Percentiles rank a stretch among this genome's conserved stretches.
Conservation (phyloP, 148 eudicot genomes). For the Chenopodium quinoa region DNA sequence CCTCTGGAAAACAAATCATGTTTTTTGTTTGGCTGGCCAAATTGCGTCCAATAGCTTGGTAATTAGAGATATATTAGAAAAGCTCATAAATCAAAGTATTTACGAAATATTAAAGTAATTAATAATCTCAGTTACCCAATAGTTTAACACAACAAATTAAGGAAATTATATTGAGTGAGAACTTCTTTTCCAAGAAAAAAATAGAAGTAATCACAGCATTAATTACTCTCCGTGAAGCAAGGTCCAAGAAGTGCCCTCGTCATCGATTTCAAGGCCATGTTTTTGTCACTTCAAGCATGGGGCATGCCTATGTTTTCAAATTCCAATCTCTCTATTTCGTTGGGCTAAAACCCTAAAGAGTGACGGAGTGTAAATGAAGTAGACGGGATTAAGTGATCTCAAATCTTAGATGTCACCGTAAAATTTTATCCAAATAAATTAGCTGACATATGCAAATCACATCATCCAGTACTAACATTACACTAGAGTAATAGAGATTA, state of each 20-base stretch:
- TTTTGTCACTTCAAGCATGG: constrained; percentile 16
- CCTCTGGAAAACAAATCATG: constrained; percentile 17
- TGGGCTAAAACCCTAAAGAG: no score
- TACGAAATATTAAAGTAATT: not conserved
- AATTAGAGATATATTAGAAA: not conserved
- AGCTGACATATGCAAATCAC: no score
- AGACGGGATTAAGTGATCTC: no score
- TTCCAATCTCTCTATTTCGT: not conserved
- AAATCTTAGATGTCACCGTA: no score
- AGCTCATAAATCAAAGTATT: constrained; percentile 1
- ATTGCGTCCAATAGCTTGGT: constrained; percentile 14
- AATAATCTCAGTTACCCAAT: constrained; percentile 1
- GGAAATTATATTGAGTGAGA: not conserved
- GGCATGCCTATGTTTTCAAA: constrained; percentile 8
- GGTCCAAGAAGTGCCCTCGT: constrained; percentile 27
- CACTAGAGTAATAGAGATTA: no score
- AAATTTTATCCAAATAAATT: no score
- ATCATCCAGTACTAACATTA: no score
- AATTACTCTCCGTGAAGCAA: constrained; percentile 25
- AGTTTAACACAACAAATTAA: not conserved
- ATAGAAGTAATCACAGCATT: constrained; percentile 11
- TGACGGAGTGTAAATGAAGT: no score
- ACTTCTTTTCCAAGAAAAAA: not conserved
- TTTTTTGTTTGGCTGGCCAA: constrained; percentile 5
- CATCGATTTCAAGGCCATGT: constrained; percentile 21